Conservation (phyloP, 2,329 filamentous ascomycete genomes). For the Colletotrichum chlorophyti region DNA sequence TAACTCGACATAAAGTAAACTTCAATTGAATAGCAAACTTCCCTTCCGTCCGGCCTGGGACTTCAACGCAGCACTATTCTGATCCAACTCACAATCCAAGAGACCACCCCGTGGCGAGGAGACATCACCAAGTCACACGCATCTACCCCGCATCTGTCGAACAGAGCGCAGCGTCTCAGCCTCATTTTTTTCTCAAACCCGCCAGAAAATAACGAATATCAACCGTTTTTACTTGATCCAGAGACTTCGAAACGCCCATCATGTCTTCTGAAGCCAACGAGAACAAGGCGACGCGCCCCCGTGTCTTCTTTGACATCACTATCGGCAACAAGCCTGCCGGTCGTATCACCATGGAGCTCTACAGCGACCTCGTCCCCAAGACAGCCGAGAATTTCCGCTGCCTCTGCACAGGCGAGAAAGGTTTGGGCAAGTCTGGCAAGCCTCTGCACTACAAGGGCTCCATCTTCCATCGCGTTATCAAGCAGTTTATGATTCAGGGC, state of each 20-base stretch:
- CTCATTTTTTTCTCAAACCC: not conserved
- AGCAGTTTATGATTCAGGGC: conserved; percentile 98
- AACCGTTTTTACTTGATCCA: not conserved
- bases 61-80: no score
- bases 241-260: not conserved
- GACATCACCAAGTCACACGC: no score
- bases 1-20: no score
- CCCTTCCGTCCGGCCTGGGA: no score
- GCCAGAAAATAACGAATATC: not conserved
- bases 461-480: conserved; percentile 94
- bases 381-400: conserved; percentile 96
- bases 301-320: conserved; percentile 92
- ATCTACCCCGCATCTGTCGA: not conserved
- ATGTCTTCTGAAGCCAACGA: conserved; percentile 23
- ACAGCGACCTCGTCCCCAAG: conserved; percentile 81
- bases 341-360: conserved; percentile 86
- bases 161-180: not conserved
- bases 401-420: conserved; percentile 95
- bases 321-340: conserved; percentile 78
- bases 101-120: not conserved
- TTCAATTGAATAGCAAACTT: no score
- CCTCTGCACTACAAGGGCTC: conserved; percentile 93
- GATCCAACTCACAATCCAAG: not conserved
- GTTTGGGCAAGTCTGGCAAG: conserved; percentile 79
- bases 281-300: conserved; percentile 65